A percentile compares a stretch with the other conserved stretches of the same genome.
These are phyloP conservation scores for Chaetomium fimeti DNA, from an alignment of 495 filamentous ascomycete genomes.

Conservation along the genomic window DNA sequence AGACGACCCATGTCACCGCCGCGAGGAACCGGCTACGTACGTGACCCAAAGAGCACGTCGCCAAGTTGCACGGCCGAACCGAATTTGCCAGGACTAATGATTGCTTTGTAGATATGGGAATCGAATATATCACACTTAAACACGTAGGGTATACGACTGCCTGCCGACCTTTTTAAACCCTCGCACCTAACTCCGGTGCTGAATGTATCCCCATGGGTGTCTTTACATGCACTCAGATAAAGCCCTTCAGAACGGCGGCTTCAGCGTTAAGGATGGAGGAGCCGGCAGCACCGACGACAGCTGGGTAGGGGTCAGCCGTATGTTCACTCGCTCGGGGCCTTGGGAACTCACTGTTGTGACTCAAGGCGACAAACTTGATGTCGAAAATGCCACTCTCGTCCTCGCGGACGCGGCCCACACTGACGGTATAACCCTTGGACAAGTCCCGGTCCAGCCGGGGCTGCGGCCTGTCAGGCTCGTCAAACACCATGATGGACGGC, in stretches of 20 bases:
- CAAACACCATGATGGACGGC: conserved; percentile 71
- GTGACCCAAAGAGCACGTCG: not conserved
- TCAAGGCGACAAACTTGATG: conserved; percentile 77
- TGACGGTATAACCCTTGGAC: conserved; percentile 74
- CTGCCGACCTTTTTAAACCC: not conserved
- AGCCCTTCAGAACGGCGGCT: conserved; percentile 86
- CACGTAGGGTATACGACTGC: conserved; percentile 2
- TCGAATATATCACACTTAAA: not conserved
- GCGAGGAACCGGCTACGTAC: not conserved
- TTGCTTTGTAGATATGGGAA: not conserved
- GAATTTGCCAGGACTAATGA: not conserved
- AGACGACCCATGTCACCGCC: not conserved
- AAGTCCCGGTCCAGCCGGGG: conserved; percentile 79
- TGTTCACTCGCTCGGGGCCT: not conserved
- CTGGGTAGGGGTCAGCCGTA: conserved; percentile 38
- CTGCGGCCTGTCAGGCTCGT: conserved; percentile 78
- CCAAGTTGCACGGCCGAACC: not conserved
- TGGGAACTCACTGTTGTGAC: conserved; percentile 70
- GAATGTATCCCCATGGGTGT: not conserved
- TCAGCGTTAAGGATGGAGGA: conserved; percentile 94
- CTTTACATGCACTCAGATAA: conserved; percentile 50
- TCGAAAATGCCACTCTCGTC: conserved; percentile 76
- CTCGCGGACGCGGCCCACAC: conserved; percentile 73
- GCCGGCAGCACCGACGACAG: conserved; percentile 91
- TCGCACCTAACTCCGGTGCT: conserved; percentile 15